Evolutionary conservation across 306 rosid genomes (phyloP).

Genomic region (Vicia villosa): DNA sequence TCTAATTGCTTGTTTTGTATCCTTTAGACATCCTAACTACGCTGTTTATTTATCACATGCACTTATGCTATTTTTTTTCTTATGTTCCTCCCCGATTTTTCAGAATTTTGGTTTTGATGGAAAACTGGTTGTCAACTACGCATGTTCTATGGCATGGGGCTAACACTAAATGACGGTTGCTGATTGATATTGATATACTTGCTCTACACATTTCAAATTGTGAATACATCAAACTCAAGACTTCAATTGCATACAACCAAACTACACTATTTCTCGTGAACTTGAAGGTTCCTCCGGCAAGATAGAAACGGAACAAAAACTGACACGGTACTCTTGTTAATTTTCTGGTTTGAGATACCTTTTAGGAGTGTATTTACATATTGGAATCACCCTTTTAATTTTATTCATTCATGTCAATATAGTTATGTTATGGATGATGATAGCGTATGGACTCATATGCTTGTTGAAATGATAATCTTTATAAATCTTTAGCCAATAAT

Average conservation of each 20-base stretch:
- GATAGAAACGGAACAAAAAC: conserved; percentile 24
- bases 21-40: not conserved
- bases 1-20: too few species aligned
- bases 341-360: not conserved
- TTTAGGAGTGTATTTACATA: not conserved
- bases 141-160: conserved; percentile 98
- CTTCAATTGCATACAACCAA: conserved; percentile 24
- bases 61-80: conserved; percentile 12
- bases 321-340: not conserved
- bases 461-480: conserved; percentile 29
- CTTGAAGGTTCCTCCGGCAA: conserved; percentile 17
- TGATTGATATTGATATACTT: not conserved
- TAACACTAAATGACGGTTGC: conserved; percentile 42
- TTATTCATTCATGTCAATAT: conserved; percentile 12
- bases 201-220: conserved; percentile 30
- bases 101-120: conserved; percentile 98
- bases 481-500: conserved; percentile 9
- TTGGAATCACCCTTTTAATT: conserved; percentile 9
- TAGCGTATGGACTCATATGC: conserved; percentile 4
- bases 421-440: conserved; percentile 12
- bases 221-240: conserved; percentile 33
- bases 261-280: not conserved
- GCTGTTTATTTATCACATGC: not conserved
- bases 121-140: conserved; percentile 81
- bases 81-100: conserved; percentile 27